phyloP scores from a whole-genome alignment of 805 yeast genomes.

The Candida ipomoeae region DNA sequence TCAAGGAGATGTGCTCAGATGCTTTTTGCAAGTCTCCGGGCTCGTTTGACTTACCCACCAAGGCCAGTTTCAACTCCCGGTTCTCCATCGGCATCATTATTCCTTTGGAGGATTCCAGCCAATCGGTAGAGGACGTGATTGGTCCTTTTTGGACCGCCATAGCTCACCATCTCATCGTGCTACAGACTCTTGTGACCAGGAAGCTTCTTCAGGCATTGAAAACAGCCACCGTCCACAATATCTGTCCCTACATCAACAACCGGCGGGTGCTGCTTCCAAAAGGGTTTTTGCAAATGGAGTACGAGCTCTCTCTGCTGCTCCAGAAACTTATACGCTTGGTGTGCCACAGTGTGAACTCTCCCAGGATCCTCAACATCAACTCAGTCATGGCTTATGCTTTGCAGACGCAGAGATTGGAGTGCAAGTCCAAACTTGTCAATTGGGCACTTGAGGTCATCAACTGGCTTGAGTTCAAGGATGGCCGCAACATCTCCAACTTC shows the following conservation, averaged over 20 bases:
- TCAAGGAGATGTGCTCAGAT: conserved; percentile 19
- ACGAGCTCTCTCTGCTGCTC: conserved; percentile 39
- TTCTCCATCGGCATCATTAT: conserved; percentile 48
- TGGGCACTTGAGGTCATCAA: conserved; percentile 52
- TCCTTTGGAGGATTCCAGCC: conserved; percentile 36
- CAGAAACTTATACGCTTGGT: conserved; percentile 35
- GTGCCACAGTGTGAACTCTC: conserved; percentile 40
- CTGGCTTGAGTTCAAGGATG: conserved; percentile 57
- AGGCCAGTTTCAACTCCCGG: conserved; percentile 26
- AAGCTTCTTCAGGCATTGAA: conserved; percentile 31
- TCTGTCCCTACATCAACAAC: conserved; percentile 25
- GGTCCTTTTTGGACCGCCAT: conserved; percentile 49
- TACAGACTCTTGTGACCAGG: conserved; percentile 38
- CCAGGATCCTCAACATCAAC: conserved; percentile 41
- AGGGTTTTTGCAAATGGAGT: conserved; percentile 39
- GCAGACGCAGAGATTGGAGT: conserved; percentile 15
- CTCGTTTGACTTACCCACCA: conserved; percentile 2
- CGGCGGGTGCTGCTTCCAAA: conserved; percentile 36
- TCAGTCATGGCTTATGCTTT: conserved; percentile 29
- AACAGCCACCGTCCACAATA: conserved; percentile 12
- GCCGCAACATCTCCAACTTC: conserved; percentile 16
- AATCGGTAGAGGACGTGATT: conserved; percentile 36
- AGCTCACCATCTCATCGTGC: conserved; percentile 33
- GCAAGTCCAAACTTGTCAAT: conserved; percentile 38
- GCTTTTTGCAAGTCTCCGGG: conserved; percentile 2